A percentile compares a stretch with the other conserved stretches of the same genome.
Conservation (phyloP, 1,284 basidiomycete species). For the Leccinum solheimii region DNA sequence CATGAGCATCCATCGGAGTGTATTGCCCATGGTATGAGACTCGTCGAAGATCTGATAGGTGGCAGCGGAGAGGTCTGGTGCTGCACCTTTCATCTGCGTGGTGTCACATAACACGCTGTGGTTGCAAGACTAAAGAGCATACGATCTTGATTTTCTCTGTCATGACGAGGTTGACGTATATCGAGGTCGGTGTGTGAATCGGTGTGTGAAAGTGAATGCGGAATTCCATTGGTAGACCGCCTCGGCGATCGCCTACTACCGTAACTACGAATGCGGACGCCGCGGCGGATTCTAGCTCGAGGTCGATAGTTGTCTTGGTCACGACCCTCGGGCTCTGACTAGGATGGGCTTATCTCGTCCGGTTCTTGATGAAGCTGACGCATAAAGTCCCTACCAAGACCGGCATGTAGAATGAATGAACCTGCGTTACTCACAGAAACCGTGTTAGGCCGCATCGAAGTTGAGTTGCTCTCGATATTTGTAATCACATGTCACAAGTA, state of each 20-base stretch:
- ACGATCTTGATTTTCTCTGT: conserved; percentile 61
- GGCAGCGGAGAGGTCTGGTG: conserved; percentile 83
- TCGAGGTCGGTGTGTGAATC: background rate
- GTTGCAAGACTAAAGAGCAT: conserved; percentile 22
- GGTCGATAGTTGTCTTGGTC: no score
- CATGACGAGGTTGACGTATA: conserved; percentile 35
- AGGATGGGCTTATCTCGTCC: background rate
- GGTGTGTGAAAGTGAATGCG: background rate
- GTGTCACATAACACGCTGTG: conserved; percentile 7
- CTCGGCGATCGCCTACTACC: no score
- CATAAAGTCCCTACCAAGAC: background rate
- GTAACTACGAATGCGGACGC: no score
- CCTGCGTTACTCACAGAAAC: background rate
- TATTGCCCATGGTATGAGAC: conserved; percentile 94
- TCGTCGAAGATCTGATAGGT: conserved; percentile 94
- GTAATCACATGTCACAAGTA: background rate
- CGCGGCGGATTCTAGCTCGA: no score
- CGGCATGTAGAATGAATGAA: background rate
- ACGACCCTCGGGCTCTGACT: background rate
- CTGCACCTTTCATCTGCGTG: conserved; percentile 69
- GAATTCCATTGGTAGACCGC: no score
- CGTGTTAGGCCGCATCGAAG: background rate
- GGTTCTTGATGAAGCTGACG: background rate
- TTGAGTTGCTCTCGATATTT: background rate
- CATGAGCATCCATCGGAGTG: conserved; percentile 97